These are phyloP conservation scores for Quercus rubra DNA, from an alignment of 306 rosid genomes.

Conservation along the genomic window DNA sequence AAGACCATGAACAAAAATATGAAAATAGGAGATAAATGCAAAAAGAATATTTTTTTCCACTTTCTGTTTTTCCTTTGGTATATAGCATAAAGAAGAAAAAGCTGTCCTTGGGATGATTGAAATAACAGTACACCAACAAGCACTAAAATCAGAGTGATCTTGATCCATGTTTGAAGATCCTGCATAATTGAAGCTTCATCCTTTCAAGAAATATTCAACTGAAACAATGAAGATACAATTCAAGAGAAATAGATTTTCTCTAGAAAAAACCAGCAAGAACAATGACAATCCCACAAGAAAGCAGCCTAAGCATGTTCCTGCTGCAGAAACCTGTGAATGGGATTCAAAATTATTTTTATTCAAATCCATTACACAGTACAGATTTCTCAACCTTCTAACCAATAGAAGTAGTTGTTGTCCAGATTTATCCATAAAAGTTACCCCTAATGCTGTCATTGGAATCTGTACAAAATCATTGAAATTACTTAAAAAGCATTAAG, in stretches of 20 bases:
- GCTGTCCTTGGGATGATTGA: background rate
- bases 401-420: slow-evolving; percentile 69
- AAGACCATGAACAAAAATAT: background rate
- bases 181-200: slow-evolving; percentile 21
- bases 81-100: background rate
- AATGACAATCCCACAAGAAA: slow-evolving; percentile 55
- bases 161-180: slow-evolving; percentile 35
- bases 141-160: slow-evolving; percentile 48
- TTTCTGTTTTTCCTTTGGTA: background rate
- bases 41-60: background rate
- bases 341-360: slow-evolving; percentile 8
- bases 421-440: slow-evolving; percentile 52
- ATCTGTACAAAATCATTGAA: slow-evolving; percentile 30
- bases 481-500: slow-evolving; percentile 5
- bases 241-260: slow-evolving; percentile 4
- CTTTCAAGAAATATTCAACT: background rate
- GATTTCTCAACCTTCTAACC: slow-evolving; percentile 30
- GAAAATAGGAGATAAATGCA: background rate
- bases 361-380: background rate
- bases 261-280: slow-evolving; percentile 48
- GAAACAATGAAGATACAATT: background rate
- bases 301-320: slow-evolving; percentile 74
- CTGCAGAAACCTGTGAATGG: slow-evolving; percentile 45
- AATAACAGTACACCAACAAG: slow-evolving; percentile 73
- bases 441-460: slow-evolving; percentile 62